Conservation (phyloP, 495 filamentous ascomycete species). For the Podospora anserina region DNA sequence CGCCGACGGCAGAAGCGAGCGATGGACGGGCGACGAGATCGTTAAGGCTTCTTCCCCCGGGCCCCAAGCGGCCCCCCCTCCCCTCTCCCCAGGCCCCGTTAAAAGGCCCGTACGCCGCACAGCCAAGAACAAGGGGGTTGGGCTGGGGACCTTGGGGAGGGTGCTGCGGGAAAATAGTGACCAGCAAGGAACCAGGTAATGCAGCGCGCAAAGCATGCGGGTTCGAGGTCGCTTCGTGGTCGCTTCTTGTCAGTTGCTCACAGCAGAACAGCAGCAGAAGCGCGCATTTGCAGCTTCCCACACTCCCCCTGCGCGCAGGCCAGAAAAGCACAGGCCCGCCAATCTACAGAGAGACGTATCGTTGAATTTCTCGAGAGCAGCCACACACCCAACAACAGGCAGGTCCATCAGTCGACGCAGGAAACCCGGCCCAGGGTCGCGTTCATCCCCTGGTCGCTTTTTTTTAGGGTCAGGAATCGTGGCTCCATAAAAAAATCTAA, state of each 20-base stretch:
- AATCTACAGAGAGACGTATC: constrained; percentile 25
- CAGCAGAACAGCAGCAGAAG: constrained; percentile 12
- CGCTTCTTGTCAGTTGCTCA: constrained; percentile 5
- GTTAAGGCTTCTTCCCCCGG: constrained; percentile 10
- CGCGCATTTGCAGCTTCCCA: constrained; percentile 23
- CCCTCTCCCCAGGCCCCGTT: constrained; percentile 8
- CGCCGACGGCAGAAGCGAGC: constrained; percentile 23
- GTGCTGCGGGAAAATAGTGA: constrained; percentile 13
- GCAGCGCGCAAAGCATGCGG: constrained; percentile 2
- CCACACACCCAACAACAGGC: constrained; percentile 28
- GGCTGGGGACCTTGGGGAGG: background rate
- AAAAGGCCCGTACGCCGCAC: constrained; percentile 12
- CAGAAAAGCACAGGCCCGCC: constrained; percentile 25
- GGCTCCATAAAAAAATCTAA: constrained; percentile 45
- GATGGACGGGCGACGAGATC: constrained; percentile 19
- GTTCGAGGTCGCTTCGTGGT: constrained; percentile 9
- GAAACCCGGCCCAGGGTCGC: constrained; percentile 42
- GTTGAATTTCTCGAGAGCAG: constrained; percentile 32
- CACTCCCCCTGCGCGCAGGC: constrained; percentile 13
- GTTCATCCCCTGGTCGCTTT: constrained; percentile 35
- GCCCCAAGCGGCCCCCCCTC: background rate
- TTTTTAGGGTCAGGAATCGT: constrained; percentile 37
- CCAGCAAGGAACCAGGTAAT: constrained; percentile 11
- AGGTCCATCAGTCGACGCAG: constrained; percentile 33
- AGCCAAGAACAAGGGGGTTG: constrained; percentile 7